Evolutionary conservation across 208 protist species (phyloP), one percentile per base, ranked within the genome.

Genomic region (Trypanosoma conorhini): DNA sequence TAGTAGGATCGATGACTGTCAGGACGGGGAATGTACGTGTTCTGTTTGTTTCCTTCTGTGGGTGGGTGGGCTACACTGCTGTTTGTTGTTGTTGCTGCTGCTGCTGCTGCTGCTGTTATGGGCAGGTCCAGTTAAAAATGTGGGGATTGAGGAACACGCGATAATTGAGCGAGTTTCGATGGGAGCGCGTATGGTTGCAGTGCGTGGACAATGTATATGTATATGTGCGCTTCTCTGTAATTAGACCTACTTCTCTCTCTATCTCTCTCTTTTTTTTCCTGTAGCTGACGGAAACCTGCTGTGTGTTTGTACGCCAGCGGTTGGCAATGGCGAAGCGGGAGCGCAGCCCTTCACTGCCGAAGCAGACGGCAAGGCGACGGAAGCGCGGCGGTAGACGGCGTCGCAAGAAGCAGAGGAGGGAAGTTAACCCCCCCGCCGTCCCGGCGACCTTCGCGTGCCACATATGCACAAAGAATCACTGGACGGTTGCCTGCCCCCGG

Each of bases 381-480:
- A 86, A 57, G 67, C 58, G 31, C 44, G 66, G 67, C 9, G 58
- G 63, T 13, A 57, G 50, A 60, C 48, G 70, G 15, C 50, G 61
- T 19, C 70, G 66, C 22, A 67, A 59, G 57, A 67, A 54, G 42
- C 42, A 42, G 67, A 38, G 30, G 8, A 48, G 21, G 8, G 64
- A 70, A 15, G 59, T 62, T 35, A 26, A 15, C 5, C 58, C 48
- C 5, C 72, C 76, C 0, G 61, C 55, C 13, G 76, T 82, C 13
- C 79, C 84, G 50, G 52, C 77, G 13, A 70, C 81, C 55, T 88
- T 90, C 70, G 70, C 72, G 56, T 97, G 92, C 70, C 88, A 94
- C 74, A 85, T 95, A 67, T 97, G 92, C 57, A 76, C 63, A 26
- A 80, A 88, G 21, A 79, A 80, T 9, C 92, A 97, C 76, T 97